Base-by-base conservation (phyloP, 495 filamentous ascomycete species). In the Penicillium manginii region DNA sequence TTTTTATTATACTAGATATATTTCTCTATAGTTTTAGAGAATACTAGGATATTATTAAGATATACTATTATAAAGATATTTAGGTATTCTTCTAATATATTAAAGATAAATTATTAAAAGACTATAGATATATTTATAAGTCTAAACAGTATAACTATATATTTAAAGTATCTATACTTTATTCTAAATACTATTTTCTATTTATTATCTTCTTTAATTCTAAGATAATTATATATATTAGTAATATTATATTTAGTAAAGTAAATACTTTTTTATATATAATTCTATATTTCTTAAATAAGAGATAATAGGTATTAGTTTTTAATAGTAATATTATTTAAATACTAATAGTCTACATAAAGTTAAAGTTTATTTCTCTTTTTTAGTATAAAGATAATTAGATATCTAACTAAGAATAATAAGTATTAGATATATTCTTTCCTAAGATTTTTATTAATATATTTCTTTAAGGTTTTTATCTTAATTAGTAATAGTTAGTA, bases 21-120 rank as follows among this genome's bases (percentile, higher is more conserved):
- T 43, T 43, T 2, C 10, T 21, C n/a, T 43, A 43, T 11, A 9
- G n/a, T 9, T 5, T 43, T 19, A 19, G 50, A 48, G 26, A 45
- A 77, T 29, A 79, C 70, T 0, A 78, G 46, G 35, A 77, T 65
- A 40, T 79, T 57, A 42, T 79, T 65, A 0, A 78, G 33, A 52
- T 73, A 79, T 2, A 49, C 67, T n/a, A 60, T 57, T 33, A 32
- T 59, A 49, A 77, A 78, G 1, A 37, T 29, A 15, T 69, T 52
- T 0, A 77, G 58, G 40, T 58, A 65, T 0, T 69, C 64, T 32
- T 22, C 3, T 14, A 77, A 35, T 14, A 50, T 50, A 18, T 64
- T 35, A 50, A 73, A 74, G 33, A 78, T 71, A 53, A 62, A 77
- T 11, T 46, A 9, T 52, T 74, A 60, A 50, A 74, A 78, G 0